phyloP scores from a whole-genome alignment of 768 basidiomycete species.

The Multifurca ochricompacta region DNA sequence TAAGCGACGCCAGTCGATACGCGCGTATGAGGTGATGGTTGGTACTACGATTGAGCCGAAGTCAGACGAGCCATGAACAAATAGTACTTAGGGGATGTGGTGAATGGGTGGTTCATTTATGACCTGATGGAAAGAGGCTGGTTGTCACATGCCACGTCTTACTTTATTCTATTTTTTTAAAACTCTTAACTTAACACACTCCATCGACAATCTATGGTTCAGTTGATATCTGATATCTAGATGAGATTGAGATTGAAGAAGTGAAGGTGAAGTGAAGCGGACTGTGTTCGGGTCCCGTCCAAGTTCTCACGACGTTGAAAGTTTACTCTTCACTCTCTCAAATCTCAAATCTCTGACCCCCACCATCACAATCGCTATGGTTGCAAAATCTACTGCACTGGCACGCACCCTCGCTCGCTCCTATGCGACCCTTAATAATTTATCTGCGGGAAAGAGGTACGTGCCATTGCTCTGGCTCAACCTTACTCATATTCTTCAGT shows the following conservation, averaged over 20 bases:
- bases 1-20: constrained; percentile 21
- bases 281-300: no score
- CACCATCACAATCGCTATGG: neutral
- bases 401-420: constrained; percentile 13
- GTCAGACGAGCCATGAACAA: neutral
- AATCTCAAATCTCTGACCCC: neutral
- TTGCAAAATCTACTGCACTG: neutral
- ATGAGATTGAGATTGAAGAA: no score
- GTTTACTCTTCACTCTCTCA: neutral
- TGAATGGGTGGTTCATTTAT: no score
- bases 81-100: neutral
- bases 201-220: no score
- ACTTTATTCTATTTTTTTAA: no score
- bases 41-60: no score
- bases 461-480: neutral
- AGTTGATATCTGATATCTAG: no score
- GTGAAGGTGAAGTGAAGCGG: no score
- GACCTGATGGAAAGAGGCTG: no score
- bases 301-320: no score
- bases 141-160: no score
- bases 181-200: no score
- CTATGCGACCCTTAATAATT: constrained; percentile 15
- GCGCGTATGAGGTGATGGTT: neutral
- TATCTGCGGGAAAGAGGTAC: constrained; percentile 14
- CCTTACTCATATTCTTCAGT: constrained; percentile 9